Base-by-base conservation (phyloP, 176 grass and related monocot species). In the Elaeis guineensis region DNA sequence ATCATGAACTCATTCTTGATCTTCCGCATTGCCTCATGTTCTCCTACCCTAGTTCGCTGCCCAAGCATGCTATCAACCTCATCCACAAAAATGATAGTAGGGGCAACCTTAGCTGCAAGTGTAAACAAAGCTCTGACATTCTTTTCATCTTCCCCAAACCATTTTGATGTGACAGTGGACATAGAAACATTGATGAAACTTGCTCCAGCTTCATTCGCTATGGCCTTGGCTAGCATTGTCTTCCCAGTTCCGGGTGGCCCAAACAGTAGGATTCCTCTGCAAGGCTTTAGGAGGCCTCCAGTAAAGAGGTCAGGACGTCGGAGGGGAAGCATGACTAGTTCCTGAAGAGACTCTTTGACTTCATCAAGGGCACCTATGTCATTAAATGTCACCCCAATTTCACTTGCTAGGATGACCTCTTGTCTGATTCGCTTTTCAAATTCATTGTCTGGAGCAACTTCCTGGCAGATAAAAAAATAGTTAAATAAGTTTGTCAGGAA, bases 1-100 rank as follows among this genome's bases (percentile, higher is more conserved):
- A 72, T 86, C 94, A 99, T 99, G 71, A 99, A 99, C 71, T 99
- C 94, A 21, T 93, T 99, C 74, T 99, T 99, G 72, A 99, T 99
- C 77, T 93, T 99, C 76, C 94, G 50, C 88, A 93, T 93, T 0
- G 88, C 94, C 61, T 99, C 94, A 65, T 99, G 94, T 24, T 99
- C 94, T 28, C 94, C 94, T 8, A 20, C 73, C 25, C 94, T 66
- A 20, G 84, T 57, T 15, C 94, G 81, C 73, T 89, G 94, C 19
- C 88, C 94, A 17, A 99, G 57, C 94, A 99, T 99, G 19, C 88
- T 88, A 25, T 99, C 94, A 5, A 93, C 94, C 82, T 99, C 94
- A 60, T 99, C 94, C 15, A 99, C 82, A 52, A 99, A 99, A 58
- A 99, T 93, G 29, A 99, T 99, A 14, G 94, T 89, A 54, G 88